These are phyloP conservation scores for Fraxinus velutina DNA, from an alignment of 305 asterid genomes.

Conservation along the genomic window DNA sequence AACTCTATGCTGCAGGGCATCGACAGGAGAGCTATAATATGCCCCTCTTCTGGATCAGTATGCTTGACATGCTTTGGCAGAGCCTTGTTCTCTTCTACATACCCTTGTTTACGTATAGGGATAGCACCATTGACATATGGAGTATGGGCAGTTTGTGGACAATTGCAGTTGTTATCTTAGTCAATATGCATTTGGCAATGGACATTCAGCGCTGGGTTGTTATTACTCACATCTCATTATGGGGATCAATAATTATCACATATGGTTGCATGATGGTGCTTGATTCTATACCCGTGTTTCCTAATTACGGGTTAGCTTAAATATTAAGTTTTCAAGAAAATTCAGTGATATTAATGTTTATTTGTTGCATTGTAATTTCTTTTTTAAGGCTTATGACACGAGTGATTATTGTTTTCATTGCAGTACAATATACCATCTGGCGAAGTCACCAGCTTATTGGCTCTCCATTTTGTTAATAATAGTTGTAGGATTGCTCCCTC, in stretches of 20 bases:
- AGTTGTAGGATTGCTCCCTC: conserved; percentile 83
- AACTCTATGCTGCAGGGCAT: conserved; percentile 84
- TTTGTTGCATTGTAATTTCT: not conserved
- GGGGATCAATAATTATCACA: conserved; percentile 88
- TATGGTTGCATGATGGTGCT: conserved; percentile 79
- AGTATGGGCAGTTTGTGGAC: conserved; percentile 99
- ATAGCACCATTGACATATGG: conserved; percentile 86
- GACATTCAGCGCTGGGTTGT: conserved; percentile 76
- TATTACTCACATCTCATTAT: conserved; percentile 71
- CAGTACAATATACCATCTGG: conserved; percentile 87
- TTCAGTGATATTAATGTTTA: conserved; percentile 1
- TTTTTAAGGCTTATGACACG: conserved; percentile 9
- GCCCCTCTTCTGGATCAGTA: conserved; percentile 88
- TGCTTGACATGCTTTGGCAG: conserved; percentile 93
- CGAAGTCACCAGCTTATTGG: conserved; percentile 72
- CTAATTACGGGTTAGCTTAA: conserved; percentile 77
- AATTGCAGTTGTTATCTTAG: conserved; percentile 78
- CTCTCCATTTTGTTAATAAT: conserved; percentile 71
- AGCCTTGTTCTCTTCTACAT: conserved; percentile 89
- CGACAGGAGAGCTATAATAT: conserved; percentile 89
- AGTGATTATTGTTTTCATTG: conserved; percentile 28
- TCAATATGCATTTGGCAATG: conserved; percentile 92
- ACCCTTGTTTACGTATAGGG: conserved; percentile 63
- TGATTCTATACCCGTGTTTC: conserved; percentile 66
- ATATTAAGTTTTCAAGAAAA: conserved; percentile 4